Evolutionary conservation across 2,329 filamentous ascomycete species (phyloP).

Genomic region (Byssochlamys sp.): DNA sequence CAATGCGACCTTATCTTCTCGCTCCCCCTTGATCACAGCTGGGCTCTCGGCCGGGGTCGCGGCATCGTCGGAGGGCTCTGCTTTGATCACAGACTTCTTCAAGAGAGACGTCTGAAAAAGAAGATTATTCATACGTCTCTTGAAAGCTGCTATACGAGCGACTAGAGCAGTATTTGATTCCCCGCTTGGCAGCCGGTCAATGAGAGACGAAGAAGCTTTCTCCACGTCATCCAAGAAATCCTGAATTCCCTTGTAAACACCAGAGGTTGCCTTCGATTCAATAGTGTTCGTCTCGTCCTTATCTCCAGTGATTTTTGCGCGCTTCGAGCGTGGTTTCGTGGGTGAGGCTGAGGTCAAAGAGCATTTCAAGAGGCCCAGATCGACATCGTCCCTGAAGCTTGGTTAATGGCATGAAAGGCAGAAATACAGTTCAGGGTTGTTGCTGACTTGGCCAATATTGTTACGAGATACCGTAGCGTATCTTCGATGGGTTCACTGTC

Average conservation of each 20-base stretch:
- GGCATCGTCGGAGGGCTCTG: slow-evolving; percentile 24
- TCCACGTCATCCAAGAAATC: slow-evolving; percentile 36
- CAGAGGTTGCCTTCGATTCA: slow-evolving; percentile 28
- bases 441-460: slow-evolving; percentile 23
- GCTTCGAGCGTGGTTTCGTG: slow-evolving; percentile 34
- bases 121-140: slow-evolving; percentile 53
- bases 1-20: slow-evolving; percentile 53
- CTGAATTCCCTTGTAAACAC: slow-evolving; percentile 31
- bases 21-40: slow-evolving; percentile 28
- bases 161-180: slow-evolving; percentile 26
- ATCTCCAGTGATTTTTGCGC: slow-evolving; percentile 31
- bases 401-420: slow-evolving; percentile 12
- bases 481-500: slow-evolving; percentile 25
- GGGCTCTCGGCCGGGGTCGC: slow-evolving; percentile 29
- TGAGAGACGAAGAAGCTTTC: slow-evolving; percentile 26
- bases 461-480: slow-evolving; percentile 26
- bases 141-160: slow-evolving; percentile 47
- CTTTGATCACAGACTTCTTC: slow-evolving; percentile 26
- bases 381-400: slow-evolving; percentile 31
- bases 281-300: slow-evolving; percentile 26
- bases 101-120: slow-evolving; percentile 53
- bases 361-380: slow-evolving; percentile 33
- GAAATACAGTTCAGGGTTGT: background rate
- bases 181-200: slow-evolving; percentile 24
- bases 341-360: slow-evolving; percentile 25